Evolutionary conservation across 352 stramenopile species (phyloP), one percentile per base, ranked within the genome.

Genomic region (Pythium oligandrum): DNA sequence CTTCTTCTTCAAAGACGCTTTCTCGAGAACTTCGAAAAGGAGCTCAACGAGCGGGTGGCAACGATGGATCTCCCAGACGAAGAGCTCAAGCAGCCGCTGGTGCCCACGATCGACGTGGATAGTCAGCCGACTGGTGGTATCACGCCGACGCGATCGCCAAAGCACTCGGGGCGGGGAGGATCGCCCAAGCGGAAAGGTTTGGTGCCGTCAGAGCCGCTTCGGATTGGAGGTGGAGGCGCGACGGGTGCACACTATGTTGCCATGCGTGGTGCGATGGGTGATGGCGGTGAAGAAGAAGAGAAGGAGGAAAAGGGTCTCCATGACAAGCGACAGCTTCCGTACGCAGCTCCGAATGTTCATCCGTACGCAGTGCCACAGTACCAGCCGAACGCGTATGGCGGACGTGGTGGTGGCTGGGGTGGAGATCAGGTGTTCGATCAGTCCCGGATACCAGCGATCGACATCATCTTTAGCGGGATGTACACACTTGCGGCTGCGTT

Each of bases 401-500:
- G 62, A 3, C 66, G 67, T 26, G 57, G 66, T n/a, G 68, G 66
- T 4, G 57, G 57, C 26, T 86, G 78, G 69, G 74, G 72, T n/a
- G 51, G 59, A 1, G 63, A 75, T 48, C 63, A 83, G 12, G 42
- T 57, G 40, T 71, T 73, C 30, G 74, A 84, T 40, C 72, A 73
- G 39, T 68, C 48, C 45, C 65, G 71, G 40, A 67, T 66, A 48
- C 70, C 72, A 46, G 83, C 64, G 17, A 80, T 94, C 57, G 83
- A 94, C 57, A 81, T 94, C 17, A 70, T 87, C 30, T 86, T 94
- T 40, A 91, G 81, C 45, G 83, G 83, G 46, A 83, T 94, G 77
- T 94, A 94, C 75, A 94, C 83, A 37, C 66, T 94, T 36, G 78
- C 83, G 4, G 82, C 83, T 0, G 79, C 78, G 35, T 67, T 94